Evolutionary conservation across 305 asterid species (phyloP), one percentile per base, ranked within the genome.

Genomic region (Fraxinus sp.): DNA sequence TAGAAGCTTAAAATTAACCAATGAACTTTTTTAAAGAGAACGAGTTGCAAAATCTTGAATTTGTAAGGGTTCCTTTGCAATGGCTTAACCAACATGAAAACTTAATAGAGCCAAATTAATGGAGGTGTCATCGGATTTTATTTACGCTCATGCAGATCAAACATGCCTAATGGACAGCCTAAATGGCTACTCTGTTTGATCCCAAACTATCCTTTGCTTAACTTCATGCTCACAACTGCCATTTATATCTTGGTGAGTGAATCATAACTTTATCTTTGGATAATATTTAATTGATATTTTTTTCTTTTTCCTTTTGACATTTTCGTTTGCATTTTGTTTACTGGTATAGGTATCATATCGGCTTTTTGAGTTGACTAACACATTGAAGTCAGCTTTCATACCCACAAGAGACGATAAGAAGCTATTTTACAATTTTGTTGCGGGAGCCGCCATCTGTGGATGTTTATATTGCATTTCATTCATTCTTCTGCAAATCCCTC

Each of bases 321-420:
- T 68, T 66, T 66, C 66, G 33, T 3, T 85, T 30, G 28, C 75
- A 36, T 33, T 52, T 41, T 28, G 39, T 11, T 68, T 18, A 22
- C 81, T 32, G 79, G 68, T 88, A 87, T 94, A 95, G 98, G 84
- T 94, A 85, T 95, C 98, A 8, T 84, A 85, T 86, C 84, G 98
- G 66, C 88, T 94, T 76, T 95, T 94, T 88, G 97, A 93, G 89
- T 92, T 94, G 87, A 94, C 98, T 77, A 95, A 95, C 86, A 93
- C 91, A 33, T 94, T 95, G 4, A 95, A 95, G 88, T 82, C 89
- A 7, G 95, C 94, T 78, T 95, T 95, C 83, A 55, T 94, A 79
- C 99, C 97, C 46, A 89, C 93, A 70, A 91, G 86, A 89, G 97
- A 95, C 77, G 87, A 91, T 72, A 90, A 87, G 88, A 92, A 82